phyloP scores from a whole-genome alignment of 176 grass and related monocot species.

The Carex pumila region DNA sequence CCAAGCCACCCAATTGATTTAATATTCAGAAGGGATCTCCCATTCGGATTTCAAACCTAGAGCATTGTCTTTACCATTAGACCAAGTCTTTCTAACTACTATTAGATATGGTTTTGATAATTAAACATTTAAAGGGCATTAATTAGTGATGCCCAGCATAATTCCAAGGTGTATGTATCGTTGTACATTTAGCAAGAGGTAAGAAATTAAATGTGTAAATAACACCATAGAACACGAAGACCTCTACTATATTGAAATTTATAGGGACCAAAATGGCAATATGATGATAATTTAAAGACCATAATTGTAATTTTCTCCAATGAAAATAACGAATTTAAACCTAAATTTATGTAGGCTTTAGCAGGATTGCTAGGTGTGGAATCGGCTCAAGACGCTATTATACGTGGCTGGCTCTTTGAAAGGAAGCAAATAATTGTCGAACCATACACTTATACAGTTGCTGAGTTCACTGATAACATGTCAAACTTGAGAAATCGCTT shows the following conservation, averaged over 20 bases:
- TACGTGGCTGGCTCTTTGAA: constrained; percentile 48
- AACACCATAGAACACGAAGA: background rate
- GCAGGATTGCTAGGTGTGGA: constrained; percentile 47
- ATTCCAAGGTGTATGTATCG: background rate
- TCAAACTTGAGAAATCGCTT: constrained; percentile 46
- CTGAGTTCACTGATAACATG: constrained; percentile 50
- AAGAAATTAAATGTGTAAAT: background rate
- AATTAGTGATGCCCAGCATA: background rate
- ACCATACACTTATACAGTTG: constrained; percentile 55
- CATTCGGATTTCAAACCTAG: no score
- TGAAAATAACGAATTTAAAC: background rate
- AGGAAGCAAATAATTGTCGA: constrained; percentile 23
- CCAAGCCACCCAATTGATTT: no score
- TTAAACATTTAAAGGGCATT: background rate
- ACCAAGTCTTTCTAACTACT: background rate
- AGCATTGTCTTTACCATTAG: no score
- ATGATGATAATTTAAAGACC: background rate
- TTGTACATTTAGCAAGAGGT: background rate
- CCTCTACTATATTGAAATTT: background rate
- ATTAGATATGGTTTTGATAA: background rate
- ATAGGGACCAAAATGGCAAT: background rate
- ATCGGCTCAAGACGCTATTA: constrained; percentile 50
- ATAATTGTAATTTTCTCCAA: background rate
- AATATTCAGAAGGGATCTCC: no score
- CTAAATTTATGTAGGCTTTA: constrained; percentile 25